Evolutionary conservation across 768 basidiomycete species (phyloP).

Genomic region (Psilocybe subaeruginosa): DNA sequence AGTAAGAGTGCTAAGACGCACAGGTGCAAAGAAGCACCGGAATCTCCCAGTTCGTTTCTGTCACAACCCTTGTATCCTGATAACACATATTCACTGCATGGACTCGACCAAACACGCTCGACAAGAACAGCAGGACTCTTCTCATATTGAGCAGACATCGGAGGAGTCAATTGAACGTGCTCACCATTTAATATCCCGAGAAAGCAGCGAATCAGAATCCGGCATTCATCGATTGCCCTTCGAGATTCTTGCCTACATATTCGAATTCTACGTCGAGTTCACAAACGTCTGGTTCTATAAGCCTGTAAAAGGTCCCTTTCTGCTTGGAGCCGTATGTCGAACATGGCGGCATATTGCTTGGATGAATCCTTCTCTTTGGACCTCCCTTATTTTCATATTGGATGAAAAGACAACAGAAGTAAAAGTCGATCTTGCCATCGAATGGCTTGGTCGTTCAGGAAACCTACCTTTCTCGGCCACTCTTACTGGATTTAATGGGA

Average conservation of each 20-base stretch:
- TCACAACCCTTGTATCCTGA: too few relatives aligned
- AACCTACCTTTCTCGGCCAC: neutral
- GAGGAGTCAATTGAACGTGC: too few relatives aligned
- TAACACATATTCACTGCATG: too few relatives aligned
- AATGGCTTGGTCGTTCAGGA: constrained; percentile 1
- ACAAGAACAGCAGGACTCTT: too few relatives aligned
- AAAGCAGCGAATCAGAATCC: neutral
- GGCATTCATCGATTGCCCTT: neutral
- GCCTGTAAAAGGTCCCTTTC: neutral
- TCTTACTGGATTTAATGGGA: neutral
- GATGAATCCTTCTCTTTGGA: constrained; percentile 1
- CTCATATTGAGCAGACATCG: too few relatives aligned
- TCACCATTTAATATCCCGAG: too few relatives aligned
- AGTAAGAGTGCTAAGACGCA: too few relatives aligned
- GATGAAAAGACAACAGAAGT: neutral
- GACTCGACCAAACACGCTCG: too few relatives aligned
- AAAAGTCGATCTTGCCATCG: neutral
- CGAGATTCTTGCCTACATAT: neutral
- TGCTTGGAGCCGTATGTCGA: constrained; percentile 7
- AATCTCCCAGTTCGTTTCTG: too few relatives aligned
- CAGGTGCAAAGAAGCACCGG: too few relatives aligned
- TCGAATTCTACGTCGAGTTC: neutral
- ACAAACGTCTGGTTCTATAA: neutral
- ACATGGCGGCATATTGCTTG: constrained; percentile 7
- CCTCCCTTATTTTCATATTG: neutral